Evolutionary conservation across 495 filamentous ascomycete genomes (phyloP).

Genomic region (Hypoxylon lienhwacheense): DNA sequence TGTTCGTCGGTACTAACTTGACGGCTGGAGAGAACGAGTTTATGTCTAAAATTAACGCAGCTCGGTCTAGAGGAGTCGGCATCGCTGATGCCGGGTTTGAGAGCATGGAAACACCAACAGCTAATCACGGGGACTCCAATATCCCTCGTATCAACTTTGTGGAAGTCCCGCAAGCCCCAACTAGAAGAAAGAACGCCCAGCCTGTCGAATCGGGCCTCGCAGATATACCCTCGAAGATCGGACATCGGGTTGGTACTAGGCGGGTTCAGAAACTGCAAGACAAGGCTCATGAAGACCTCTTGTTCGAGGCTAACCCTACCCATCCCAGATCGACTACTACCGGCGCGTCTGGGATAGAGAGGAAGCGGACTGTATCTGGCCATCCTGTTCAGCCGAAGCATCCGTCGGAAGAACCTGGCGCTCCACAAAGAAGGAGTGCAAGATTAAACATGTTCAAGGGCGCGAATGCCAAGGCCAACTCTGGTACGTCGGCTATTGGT

Average conservation of each 20-base stretch:
- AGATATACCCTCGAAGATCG: slow-evolving; percentile 69
- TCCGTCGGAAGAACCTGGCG: slow-evolving; percentile 64
- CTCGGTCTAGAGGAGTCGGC: slow-evolving; percentile 40
- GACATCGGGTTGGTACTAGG: slow-evolving; percentile 52
- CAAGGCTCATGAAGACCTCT: slow-evolving; percentile 37
- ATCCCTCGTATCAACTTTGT: slow-evolving; percentile 37
- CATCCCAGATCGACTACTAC: slow-evolving; percentile 29
- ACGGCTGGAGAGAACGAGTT: slow-evolving; percentile 46
- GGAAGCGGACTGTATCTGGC: slow-evolving; percentile 86
- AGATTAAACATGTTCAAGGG: slow-evolving; percentile 67
- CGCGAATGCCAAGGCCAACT: slow-evolving; percentile 60
- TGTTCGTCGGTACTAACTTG: slow-evolving; percentile 38
- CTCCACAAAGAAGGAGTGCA: slow-evolving; percentile 75
- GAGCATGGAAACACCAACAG: slow-evolving; percentile 47
- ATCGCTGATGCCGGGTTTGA: slow-evolving; percentile 34
- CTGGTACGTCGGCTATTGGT: slow-evolving; percentile 58
- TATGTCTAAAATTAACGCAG: slow-evolving; percentile 46
- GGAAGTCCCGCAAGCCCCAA: slow-evolving; percentile 71
- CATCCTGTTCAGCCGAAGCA: slow-evolving; percentile 66
- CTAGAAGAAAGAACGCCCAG: slow-evolving; percentile 63
- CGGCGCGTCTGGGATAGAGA: slow-evolving; percentile 50
- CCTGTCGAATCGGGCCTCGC: slow-evolving; percentile 53
- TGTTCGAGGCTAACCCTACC: slow-evolving; percentile 30
- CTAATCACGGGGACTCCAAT: slow-evolving; percentile 40
- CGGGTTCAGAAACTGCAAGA: slow-evolving; percentile 54